Conservation (phyloP, 2,329 filamentous ascomycete genomes). For the Cladobotryum mycophilum region DNA sequence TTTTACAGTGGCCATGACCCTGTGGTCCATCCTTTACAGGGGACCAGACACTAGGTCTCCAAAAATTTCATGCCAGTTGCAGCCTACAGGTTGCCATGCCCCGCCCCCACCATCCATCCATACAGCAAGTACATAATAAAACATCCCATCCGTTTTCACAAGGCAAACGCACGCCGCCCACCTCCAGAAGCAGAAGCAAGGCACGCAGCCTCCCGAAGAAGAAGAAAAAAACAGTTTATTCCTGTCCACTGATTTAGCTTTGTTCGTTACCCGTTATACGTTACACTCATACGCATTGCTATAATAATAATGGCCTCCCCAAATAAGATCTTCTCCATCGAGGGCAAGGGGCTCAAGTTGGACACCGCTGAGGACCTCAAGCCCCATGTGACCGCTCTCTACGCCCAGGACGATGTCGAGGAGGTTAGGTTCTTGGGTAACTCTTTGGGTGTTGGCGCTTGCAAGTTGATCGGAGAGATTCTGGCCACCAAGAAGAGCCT, state of each 20-base stretch:
- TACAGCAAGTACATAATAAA: conserved; percentile 6
- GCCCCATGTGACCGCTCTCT: conserved; percentile 70
- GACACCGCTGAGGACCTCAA: conserved; percentile 82
- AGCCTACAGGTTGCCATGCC: conserved; percentile 14
- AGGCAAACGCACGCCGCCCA: not conserved
- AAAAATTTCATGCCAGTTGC: no score
- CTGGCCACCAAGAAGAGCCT: conserved; percentile 79
- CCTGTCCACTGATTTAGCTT: not conserved
- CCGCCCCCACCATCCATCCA: conserved; percentile 24
- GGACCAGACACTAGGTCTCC: no score
- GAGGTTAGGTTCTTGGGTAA: conserved; percentile 86
- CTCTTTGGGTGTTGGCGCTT: conserved; percentile 85
- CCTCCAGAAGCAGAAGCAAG: conserved; percentile 7
- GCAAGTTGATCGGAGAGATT: conserved; percentile 75
- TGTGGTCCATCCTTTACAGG: conserved; percentile 1
- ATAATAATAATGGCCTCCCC: conserved; percentile 25
- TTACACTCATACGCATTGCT: not conserved
- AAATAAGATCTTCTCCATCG: conserved; percentile 74
- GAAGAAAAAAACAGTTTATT: no score
- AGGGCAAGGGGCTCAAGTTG: conserved; percentile 88
- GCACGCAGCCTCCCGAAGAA: conserved; percentile 4
- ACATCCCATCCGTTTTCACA: not conserved
- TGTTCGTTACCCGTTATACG: not conserved
- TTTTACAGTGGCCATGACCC: not conserved
- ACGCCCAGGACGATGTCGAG: conserved; percentile 66